These are phyloP conservation scores for Fonsecaea monophora DNA, from an alignment of 2,329 filamentous ascomycete genomes.

Conservation along the genomic window DNA sequence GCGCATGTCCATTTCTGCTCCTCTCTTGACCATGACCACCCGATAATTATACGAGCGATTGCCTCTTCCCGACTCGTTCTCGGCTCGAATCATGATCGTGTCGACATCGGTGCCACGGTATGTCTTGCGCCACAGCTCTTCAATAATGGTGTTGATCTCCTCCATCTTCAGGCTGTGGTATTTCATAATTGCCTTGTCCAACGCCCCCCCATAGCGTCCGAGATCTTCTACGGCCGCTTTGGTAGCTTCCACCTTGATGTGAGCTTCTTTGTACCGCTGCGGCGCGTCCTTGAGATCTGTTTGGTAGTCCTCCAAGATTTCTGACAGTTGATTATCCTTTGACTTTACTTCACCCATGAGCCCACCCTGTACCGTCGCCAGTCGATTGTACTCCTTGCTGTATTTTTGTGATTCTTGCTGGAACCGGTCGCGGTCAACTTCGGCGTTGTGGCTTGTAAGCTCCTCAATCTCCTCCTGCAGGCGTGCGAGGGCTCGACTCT, in stretches of 20 bases:
- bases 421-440: conserved; percentile 79
- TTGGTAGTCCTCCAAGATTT: conserved; percentile 79
- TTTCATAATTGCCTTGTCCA: conserved; percentile 97
- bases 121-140: conserved; percentile 95
- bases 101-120: conserved; percentile 98
- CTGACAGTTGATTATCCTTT: conserved; percentile 79
- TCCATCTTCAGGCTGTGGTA: conserved; percentile 98
- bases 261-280: conserved; percentile 79
- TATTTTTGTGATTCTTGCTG: conserved; percentile 71
- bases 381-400: conserved; percentile 70
- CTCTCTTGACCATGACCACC: conserved; percentile 96
- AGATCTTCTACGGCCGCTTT: conserved; percentile 93
- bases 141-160: conserved; percentile 93
- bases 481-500: conserved; percentile 70
- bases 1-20: conserved; percentile 99
- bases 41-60: conserved; percentile 95
- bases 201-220: conserved; percentile 77
- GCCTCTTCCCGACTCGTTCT: conserved; percentile 70
- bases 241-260: conserved; percentile 88
- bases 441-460: conserved; percentile 78
- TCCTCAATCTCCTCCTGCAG: conserved; percentile 74
- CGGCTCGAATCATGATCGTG: conserved; percentile 91
- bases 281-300: conserved; percentile 85
- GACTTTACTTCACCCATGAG: conserved; percentile 80
- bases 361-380: conserved; percentile 74